phyloP scores from a whole-genome alignment of 2,329 filamentous ascomycete genomes.

The Verticillium nubilum region DNA sequence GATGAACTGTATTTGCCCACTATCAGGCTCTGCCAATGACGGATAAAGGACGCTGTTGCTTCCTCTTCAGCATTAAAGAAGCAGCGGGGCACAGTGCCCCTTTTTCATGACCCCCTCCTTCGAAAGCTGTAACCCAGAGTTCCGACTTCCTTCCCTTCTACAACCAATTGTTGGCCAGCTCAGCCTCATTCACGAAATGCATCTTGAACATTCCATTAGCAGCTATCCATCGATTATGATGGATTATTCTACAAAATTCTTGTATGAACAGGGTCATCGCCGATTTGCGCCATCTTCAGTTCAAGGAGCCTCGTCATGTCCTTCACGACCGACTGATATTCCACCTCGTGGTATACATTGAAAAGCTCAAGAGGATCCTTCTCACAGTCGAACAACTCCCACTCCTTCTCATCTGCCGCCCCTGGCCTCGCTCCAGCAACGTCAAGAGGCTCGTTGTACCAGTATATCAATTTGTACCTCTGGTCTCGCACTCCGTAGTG shows the following conservation, averaged over 20 bases:
- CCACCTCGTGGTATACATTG: conserved; percentile 33
- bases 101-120: too few species aligned
- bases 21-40: not conserved
- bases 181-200: too few species aligned
- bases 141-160: too few species aligned
- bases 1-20: not conserved
- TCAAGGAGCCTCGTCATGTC: conserved; percentile 36
- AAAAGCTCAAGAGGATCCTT: conserved; percentile 45
- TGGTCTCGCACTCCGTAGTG: conserved; percentile 48
- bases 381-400: conserved; percentile 49
- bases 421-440: conserved; percentile 36
- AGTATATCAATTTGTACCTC: conserved; percentile 52
- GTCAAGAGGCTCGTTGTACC: conserved; percentile 45
- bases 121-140: too few species aligned
- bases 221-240: not conserved
- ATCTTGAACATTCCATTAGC: too few species aligned
- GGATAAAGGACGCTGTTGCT: not conserved
- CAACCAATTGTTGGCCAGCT: too few species aligned
- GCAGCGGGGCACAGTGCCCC: not conserved
- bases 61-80: not conserved
- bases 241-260: not conserved
- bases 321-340: conserved; percentile 29
- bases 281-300: conserved; percentile 46
- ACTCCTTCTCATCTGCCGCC: conserved; percentile 37
- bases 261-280: conserved; percentile 34